Evolutionary conservation across 208 protist genomes (phyloP).

Genomic region (Trypanosoma caninum): DNA sequence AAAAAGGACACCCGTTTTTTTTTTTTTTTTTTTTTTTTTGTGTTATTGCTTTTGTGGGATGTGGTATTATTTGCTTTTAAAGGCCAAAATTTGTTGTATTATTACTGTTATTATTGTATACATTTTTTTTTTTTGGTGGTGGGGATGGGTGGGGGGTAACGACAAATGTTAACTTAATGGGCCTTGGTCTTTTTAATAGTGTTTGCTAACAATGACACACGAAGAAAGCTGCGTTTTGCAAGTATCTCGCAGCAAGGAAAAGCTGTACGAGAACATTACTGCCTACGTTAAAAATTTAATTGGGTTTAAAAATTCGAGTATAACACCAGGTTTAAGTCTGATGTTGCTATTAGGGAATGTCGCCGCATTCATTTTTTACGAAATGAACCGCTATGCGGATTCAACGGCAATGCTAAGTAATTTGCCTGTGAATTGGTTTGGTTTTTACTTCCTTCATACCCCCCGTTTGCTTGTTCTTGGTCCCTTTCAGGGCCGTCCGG

Average conservation of each 20-base stretch:
- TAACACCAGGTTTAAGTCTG: conserved; percentile 61
- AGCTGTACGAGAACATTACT: conserved; percentile 63
- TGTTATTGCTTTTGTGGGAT: background rate
- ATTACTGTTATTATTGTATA: background rate
- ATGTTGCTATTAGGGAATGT: conserved; percentile 73
- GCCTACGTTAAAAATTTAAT: conserved; percentile 43
- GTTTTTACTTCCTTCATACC: conserved; percentile 89
- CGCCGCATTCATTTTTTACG: conserved; percentile 78
- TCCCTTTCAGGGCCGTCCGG: conserved; percentile 92
- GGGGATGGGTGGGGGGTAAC: background rate
- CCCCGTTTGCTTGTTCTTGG: conserved; percentile 82
- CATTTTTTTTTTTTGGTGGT: background rate
- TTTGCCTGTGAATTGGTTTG: conserved; percentile 87
- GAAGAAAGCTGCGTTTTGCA: conserved; percentile 22
- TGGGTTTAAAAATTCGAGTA: conserved; percentile 34
- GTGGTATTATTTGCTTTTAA: background rate
- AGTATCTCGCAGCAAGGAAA: conserved; percentile 41
- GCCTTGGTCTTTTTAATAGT: background rate
- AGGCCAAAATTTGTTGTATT: background rate
- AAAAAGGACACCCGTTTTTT: too few species aligned
- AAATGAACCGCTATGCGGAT: conserved; percentile 57
- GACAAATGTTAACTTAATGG: too few species aligned
- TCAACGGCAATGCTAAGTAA: conserved; percentile 44
- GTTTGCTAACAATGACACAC: background rate
- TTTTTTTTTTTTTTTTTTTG: background rate